Percentiles rank a stretch among this genome's conserved stretches.
Evolutionary conservation across 768 basidiomycete species (phyloP).

Genomic region (Psilocybe subaeruginosa): DNA sequence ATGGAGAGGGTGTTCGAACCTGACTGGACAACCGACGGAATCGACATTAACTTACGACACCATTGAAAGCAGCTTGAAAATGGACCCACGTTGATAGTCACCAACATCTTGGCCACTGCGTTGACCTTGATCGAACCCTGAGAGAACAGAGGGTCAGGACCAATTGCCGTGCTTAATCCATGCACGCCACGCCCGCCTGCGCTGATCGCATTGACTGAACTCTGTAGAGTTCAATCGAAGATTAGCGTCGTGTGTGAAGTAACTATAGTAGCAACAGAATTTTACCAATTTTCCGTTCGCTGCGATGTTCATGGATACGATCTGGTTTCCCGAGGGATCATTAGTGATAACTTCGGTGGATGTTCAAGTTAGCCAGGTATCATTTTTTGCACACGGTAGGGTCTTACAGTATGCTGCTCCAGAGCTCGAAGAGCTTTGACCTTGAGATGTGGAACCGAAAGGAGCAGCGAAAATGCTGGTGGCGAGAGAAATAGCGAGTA

Average conservation of each 20-base stretch:
- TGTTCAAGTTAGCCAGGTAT: not conserved
- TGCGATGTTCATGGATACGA: conserved; percentile 9
- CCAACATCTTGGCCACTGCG: conserved; percentile 3
- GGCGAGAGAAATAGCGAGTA: not conserved
- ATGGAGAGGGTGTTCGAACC: conserved; percentile 49
- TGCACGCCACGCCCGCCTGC: conserved; percentile 9
- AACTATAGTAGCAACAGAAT: too few relatives aligned
- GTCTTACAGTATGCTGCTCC: conserved; percentile 12
- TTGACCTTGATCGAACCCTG: conserved; percentile 10
- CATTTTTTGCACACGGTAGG: too few relatives aligned
- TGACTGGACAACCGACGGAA: conserved; percentile 30
- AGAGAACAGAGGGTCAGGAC: conserved; percentile 12
- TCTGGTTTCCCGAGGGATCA: conserved; percentile 9
- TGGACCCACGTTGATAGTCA: not conserved
- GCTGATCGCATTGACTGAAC: conserved; percentile 5
- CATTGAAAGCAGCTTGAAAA: not conserved
- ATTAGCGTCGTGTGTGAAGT: not conserved
- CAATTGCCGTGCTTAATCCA: not conserved
- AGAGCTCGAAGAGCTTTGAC: not conserved
- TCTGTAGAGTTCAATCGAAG: not conserved
- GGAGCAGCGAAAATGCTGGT: not conserved
- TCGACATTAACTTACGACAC: not conserved
- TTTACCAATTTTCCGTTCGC: conserved; percentile 10
- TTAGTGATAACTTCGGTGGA: conserved; percentile 10
- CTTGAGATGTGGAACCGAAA: not conserved